Evolutionary conservation across 176 grass and related monocot genomes (phyloP), one percentile per base, ranked within the genome.

Genomic region (Melocanna baccifera): DNA sequence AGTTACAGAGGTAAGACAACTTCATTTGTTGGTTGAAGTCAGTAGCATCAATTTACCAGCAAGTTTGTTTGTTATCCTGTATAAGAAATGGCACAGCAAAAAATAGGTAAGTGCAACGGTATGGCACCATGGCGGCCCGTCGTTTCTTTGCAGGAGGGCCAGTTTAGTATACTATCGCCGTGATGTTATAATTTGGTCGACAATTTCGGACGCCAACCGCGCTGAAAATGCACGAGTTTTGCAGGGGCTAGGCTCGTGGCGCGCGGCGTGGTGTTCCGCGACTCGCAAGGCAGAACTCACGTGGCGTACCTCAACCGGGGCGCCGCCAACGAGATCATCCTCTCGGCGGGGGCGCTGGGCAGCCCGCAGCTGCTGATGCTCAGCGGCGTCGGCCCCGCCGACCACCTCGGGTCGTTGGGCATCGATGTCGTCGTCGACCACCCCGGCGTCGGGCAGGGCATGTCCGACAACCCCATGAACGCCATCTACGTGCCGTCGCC

Each of bases 381-480:
- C 10, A 94, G 95, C 78, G 95, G 95, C 56, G 64, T 97, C 41
- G 95, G 95, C 4, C 95, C 95, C 13, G 66, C 86, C 0, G 86
- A 55, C 2, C 92, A 94, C 73, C 92, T 97, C 62, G 13, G 50
- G 5, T 89, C 89, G 9, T 59, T 88, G 0, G 90, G 91, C 84
- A 92, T 97, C 62, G 84, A 78, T 39, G 84, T 94, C 15, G 36
- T 94, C 18, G 43, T 91, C 22, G 82, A 94, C 66, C 71, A 90
- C 28, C 88, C 90, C 3, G 88, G 84, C 70, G 89, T 97, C n/a
- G 95, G 95, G 57, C 81, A 90, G 73, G 84, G 81, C 68, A 88
- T 97, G 86, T 87, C 90, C 0, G 95, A 97, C 71, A 97, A 94
- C 89, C 95, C 95, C 59, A 89, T 94, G 87, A 97, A 92, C 67